These are phyloP conservation scores for Acanthamoeba castellanii DNA, from an alignment of 208 protist species.

Conservation along the genomic window DNA sequence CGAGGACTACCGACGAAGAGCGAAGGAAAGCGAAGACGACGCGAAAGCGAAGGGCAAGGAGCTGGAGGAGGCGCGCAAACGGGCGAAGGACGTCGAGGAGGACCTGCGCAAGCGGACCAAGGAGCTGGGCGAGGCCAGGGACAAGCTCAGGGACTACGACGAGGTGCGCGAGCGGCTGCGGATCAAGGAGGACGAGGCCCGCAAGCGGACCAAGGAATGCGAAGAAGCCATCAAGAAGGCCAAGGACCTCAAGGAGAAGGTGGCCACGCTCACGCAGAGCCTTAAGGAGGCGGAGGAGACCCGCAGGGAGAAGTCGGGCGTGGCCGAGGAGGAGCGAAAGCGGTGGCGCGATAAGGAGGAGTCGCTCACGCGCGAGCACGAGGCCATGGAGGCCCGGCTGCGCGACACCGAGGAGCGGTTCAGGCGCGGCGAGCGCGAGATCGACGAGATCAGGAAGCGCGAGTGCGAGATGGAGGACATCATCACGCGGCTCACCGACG, in stretches of 20 bases:
- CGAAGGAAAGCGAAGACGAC: constrained; percentile 24
- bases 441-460: not conserved
- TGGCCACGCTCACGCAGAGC: not conserved
- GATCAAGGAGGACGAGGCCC: constrained; percentile 19
- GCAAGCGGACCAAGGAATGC: constrained; percentile 24
- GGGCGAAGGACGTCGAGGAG: not conserved
- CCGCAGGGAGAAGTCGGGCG: constrained; percentile 5
- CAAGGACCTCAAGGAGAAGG: constrained; percentile 33
- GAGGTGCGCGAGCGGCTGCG: not conserved
- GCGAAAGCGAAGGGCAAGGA: constrained; percentile 33
- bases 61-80: not conserved
- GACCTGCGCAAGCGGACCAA: constrained; percentile 6
- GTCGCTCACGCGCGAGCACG: not conserved
- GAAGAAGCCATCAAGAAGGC: not conserved
- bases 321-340: not conserved
- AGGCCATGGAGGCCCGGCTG: not conserved
- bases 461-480: constrained; percentile 49
- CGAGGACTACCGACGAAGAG: not conserved
- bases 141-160: constrained; percentile 13
- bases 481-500: constrained; percentile 38
- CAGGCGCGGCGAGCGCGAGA: not conserved
- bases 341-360: constrained; percentile 40
- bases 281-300: constrained; percentile 28
- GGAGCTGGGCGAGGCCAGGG: not conserved
- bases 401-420: not conserved